Evolutionary conservation across 176 grass and related monocot genomes (phyloP), one percentile per base, ranked within the genome.

Genomic region (Carex myosuroides): DNA sequence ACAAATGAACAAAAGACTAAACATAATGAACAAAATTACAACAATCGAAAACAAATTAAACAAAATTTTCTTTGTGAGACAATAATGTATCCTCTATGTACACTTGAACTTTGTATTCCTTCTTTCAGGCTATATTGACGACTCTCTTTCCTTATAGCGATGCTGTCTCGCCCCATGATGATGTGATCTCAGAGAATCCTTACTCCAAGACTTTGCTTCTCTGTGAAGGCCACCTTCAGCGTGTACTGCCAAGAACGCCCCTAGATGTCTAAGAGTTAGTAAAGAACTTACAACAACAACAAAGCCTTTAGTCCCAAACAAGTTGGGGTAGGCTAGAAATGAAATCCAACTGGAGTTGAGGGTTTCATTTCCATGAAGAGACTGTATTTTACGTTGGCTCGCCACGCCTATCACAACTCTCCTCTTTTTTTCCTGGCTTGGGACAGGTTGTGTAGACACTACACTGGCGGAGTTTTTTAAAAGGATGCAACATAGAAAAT

Each of bases 191-290:
- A 55, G 85, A 94, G 44, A 79, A 80, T 39, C 82, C 59, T 61
- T 52, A 48, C 76, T 83, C 39, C 86, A 74, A 24, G 64, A 37
- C 11, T 82, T 65, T 64, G 21, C 32, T 8, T 88, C 76, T 62
- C 76, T 85, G 14, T 85, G 85, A 20, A 92, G 75, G 37, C 87
- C 86, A 84, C 61, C 79, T 67, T 94, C 92, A 0, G 94, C 85
- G 64, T 97, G 90, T 68, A 97, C 90, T 26, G 88, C 77, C 29
- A 90, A 94, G 75, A 84, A 89, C 2, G 89, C 58, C 32, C 3
- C 32, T 33, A 33, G 32, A 33, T 2, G 32, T 33, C 32, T 33
- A 33, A 33, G 32, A 33, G 32, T 33, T 33, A 33, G 3, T 33
- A 33, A 33, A 3, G 3, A 33, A 33, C 32, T 33, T 33, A 33